Evolutionary conservation across 2,329 filamentous ascomycete genomes (phyloP), one percentile per base, ranked within the genome.

Genomic region (Sporothrix protearum): DNA sequence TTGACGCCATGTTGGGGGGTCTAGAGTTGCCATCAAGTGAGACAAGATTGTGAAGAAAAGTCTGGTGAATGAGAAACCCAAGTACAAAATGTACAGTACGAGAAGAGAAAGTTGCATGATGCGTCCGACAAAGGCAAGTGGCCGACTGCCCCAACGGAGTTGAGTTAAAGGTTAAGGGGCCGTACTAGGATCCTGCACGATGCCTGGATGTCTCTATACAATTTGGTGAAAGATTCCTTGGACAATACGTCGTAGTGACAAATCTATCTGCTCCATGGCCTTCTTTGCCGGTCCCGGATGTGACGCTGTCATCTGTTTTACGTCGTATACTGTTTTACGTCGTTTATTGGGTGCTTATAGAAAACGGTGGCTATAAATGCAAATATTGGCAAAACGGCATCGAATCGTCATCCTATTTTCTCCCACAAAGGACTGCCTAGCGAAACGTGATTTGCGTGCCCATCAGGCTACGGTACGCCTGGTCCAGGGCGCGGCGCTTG

Each of bases 391-490:
- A n/a, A n/a, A 10, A 36, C 30, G 12, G 8, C 25, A 12, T 51
- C 22, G 22, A 53, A 28, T 12, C n/a, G 28, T 10, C 14, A 25
- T 53, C 28, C 22, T 53, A 53, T 53, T 9, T 25, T 51, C 9
- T 14, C 42, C 14, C 49, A 53, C 8, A 53, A 4, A 14, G 22
- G 22, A 28, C 22, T 53, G 49, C 39, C 28, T 49, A 67, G 28
- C 30, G 45, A 76, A 91, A 93, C 0, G 88, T 92, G 68, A 94
- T 87, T 74, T 89, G 88, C 77, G 86, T 87, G 45, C 87, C 89
- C 79, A 93, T 92, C 76, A 97, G 82, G 71, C 91, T 92, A 74
- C 86, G 87, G 76, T 93, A 96, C 5, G 96, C 90, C 77, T 94
- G 89, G 68, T 96, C 90, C 1, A 97, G 83, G 0, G 91, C 90